phyloP scores from a whole-genome alignment of 768 basidiomycete species.

The Mycena vulgaris region DNA sequence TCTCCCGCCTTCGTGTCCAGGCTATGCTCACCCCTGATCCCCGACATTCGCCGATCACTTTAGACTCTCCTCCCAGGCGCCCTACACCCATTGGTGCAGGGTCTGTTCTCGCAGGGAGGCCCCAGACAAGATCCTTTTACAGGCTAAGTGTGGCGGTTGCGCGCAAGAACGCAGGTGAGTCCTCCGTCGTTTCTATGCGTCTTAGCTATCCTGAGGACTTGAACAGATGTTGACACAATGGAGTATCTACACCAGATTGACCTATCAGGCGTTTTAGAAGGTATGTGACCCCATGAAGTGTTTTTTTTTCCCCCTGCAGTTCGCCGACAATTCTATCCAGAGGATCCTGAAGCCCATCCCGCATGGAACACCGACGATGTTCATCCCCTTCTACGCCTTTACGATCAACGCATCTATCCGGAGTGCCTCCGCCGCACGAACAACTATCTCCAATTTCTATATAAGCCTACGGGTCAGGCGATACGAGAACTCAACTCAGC shows the following conservation, averaged over 20 bases:
- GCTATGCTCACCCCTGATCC: no score
- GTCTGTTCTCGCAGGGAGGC: background rate
- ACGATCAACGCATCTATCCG: constrained; percentile 1
- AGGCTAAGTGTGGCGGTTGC: background rate
- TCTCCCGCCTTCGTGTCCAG: no score
- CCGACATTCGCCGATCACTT: no score
- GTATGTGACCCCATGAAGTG: background rate
- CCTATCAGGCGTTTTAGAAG: background rate
- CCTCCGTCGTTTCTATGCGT: background rate
- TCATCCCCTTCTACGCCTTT: background rate
- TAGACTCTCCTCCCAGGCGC: no score
- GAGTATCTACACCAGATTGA: background rate
- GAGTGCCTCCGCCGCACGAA: background rate
- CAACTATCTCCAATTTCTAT: background rate
- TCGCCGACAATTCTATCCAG: background rate
- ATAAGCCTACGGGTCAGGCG: background rate
- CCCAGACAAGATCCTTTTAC: background rate
- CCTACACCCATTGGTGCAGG: background rate
- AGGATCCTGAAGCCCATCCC: background rate
- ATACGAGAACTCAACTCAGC: background rate
- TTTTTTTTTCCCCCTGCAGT: background rate
- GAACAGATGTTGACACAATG: background rate
- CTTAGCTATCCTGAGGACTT: background rate
- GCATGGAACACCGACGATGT: background rate
- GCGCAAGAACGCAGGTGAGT: background rate